These are phyloP conservation scores for Barnettozyma sp. DNA, from an alignment of 805 yeast genomes.

Conservation along the genomic window DNA sequence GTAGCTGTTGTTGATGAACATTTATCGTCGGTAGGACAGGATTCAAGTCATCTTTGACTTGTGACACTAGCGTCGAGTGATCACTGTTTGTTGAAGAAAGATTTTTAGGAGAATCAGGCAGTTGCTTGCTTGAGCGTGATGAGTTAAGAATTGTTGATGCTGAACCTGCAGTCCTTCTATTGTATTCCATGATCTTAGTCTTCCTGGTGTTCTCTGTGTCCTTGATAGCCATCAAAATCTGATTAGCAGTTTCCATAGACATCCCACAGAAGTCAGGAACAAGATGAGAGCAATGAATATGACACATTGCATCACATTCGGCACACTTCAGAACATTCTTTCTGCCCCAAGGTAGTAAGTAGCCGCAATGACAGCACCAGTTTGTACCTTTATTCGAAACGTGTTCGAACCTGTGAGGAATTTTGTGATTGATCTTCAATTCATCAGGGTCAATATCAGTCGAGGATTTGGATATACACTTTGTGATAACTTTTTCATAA, in stretches of 20 bases:
- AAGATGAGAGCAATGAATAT: slow-evolving; percentile 82
- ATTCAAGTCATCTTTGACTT: neutral
- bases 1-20: slow-evolving; percentile 12
- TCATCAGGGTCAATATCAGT: slow-evolving; percentile 66
- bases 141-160: slow-evolving; percentile 10
- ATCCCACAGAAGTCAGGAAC: slow-evolving; percentile 99
- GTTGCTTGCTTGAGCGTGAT: slow-evolving; percentile 1
- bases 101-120: slow-evolving; percentile 5
- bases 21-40: slow-evolving; percentile 16
- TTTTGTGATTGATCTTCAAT: slow-evolving; percentile 84
- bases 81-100: too few species aligned
- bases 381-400: slow-evolving; percentile 89
- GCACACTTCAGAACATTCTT: slow-evolving; percentile 88
- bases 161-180: slow-evolving; percentile 12
- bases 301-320: slow-evolving; percentile 94
- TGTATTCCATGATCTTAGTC: slow-evolving; percentile 16
- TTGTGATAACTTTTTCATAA: slow-evolving; percentile 72
- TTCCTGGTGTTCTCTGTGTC: slow-evolving; percentile 46
- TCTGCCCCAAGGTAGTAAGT: slow-evolving; percentile 89
- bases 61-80: neutral
- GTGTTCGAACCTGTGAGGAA: slow-evolving; percentile 96
- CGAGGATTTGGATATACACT: slow-evolving; percentile 73
- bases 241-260: slow-evolving; percentile 95
- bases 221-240: slow-evolving; percentile 76
- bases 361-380: slow-evolving; percentile 99